Percentiles rank a stretch among this genome's conserved stretches.
Evolutionary conservation across 2,329 filamentous ascomycete genomes (phyloP).

Genomic region (Claviceps purpurea): DNA sequence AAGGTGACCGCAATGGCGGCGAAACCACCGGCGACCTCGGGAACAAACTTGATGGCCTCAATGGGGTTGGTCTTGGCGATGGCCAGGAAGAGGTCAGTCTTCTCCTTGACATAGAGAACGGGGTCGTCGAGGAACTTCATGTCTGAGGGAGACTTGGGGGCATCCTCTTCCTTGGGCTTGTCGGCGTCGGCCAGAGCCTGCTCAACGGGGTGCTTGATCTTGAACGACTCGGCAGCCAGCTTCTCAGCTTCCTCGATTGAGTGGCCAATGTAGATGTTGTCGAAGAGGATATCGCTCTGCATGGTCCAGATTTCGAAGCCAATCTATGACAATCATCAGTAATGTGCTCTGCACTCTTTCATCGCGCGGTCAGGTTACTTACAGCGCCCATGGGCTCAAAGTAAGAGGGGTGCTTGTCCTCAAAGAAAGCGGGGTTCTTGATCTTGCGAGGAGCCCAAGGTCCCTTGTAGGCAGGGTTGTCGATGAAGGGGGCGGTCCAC

Average conservation of each 20-base stretch:
- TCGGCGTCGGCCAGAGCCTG: constrained; percentile 63
- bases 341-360: not conserved
- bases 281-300: constrained; percentile 96
- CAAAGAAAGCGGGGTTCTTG: constrained; percentile 86
- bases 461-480: constrained; percentile 98
- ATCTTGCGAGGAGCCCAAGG: constrained; percentile 92
- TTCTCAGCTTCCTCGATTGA: constrained; percentile 84
- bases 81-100: constrained; percentile 79
- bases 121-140: constrained; percentile 88
- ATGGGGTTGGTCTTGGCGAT: constrained; percentile 72
- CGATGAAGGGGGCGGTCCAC: constrained; percentile 83
- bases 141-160: constrained; percentile 57
- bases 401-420: constrained; percentile 94
- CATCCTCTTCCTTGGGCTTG: constrained; percentile 59
- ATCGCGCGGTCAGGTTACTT: constrained; percentile 31
- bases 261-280: constrained; percentile 99
- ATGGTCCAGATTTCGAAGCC: constrained; percentile 99
- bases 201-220: constrained; percentile 76
- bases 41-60: constrained; percentile 76
- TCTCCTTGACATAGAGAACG: constrained; percentile 76
- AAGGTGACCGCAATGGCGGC: constrained; percentile 57
- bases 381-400: constrained; percentile 96
- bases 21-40: constrained; percentile 76
- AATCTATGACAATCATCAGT: constrained; percentile 42
- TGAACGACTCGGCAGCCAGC: constrained; percentile 79